These are phyloP conservation scores for Aspergillus carlsbadensis DNA, from an alignment of 495 filamentous ascomycete genomes.

Conservation along the genomic window DNA sequence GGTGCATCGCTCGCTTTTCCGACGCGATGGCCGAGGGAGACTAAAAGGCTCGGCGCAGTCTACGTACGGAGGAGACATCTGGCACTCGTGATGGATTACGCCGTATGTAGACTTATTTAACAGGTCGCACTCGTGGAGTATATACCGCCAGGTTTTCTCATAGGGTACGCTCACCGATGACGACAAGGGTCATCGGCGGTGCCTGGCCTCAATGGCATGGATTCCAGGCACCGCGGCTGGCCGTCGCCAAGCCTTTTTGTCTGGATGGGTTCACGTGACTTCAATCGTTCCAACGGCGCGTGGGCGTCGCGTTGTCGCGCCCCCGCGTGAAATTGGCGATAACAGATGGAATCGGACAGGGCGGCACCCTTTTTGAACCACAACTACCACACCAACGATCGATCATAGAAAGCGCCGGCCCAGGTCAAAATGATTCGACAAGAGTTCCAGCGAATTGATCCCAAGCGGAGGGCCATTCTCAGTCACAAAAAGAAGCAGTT, in stretches of 20 bases:
- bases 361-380: no score
- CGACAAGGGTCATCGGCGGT: no score
- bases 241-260: no score
- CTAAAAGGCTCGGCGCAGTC: no score
- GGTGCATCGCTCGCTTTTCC: conserved; percentile 9
- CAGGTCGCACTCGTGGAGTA: no score
- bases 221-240: no score
- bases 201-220: no score
- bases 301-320: conserved; percentile 20
- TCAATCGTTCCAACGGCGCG: background rate
- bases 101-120: no score
- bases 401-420: background rate
- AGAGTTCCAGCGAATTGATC: conserved; percentile 70
- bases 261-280: background rate
- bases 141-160: no score
- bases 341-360: background rate
- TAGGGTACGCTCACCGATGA: no score
- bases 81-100: background rate
- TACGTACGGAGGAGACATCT: background rate
- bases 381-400: background rate
- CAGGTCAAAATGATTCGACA: conserved; percentile 65
- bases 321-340: conserved; percentile 1
- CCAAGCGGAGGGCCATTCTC: conserved; percentile 71
- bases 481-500: conserved; percentile 88
- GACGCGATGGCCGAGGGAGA: background rate